phyloP scores from a whole-genome alignment of 2,329 filamentous ascomycete species.

The Arthrobotrys iridis region DNA sequence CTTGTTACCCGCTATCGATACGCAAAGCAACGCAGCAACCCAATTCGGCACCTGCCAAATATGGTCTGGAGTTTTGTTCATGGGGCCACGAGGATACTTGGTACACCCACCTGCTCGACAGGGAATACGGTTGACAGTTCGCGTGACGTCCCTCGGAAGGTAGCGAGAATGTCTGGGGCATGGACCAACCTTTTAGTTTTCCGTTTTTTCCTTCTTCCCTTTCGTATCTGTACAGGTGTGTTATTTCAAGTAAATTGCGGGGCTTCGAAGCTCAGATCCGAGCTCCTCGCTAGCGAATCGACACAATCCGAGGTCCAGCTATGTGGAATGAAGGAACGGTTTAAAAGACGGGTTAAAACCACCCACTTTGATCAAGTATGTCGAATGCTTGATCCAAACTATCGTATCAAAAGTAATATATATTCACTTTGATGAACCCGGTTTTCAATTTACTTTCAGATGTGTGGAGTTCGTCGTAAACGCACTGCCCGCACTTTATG shows the following conservation, averaged over 20 bases:
- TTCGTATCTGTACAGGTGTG: too few species aligned
- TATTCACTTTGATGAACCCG: not conserved
- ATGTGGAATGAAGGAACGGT: not conserved
- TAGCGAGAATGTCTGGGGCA: conserved; percentile 8
- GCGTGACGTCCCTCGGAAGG: conserved; percentile 31
- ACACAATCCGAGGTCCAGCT: not conserved
- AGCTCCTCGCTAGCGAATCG: not conserved
- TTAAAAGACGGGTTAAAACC: conserved; percentile 13
- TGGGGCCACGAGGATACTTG: conserved; percentile 30
- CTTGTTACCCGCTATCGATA: conserved; percentile 38
- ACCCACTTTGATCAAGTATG: not conserved
- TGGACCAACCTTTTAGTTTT: not conserved
- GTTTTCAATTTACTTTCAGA: not conserved
- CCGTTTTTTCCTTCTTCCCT: too few species aligned
- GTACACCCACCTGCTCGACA: conserved; percentile 31
- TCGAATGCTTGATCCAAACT: not conserved
- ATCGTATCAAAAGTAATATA: not conserved
- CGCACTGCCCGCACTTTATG: not conserved
- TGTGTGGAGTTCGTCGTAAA: not conserved
- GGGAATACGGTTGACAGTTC: conserved; percentile 17
- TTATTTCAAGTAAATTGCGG: not conserved
- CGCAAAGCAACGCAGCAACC: not conserved
- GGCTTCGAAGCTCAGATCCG: not conserved
- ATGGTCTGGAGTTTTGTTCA: not conserved
- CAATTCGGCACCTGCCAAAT: conserved; percentile 29